Conservation (phyloP, 2,329 filamentous ascomycete genomes). For the Calonectria honghensis region DNA sequence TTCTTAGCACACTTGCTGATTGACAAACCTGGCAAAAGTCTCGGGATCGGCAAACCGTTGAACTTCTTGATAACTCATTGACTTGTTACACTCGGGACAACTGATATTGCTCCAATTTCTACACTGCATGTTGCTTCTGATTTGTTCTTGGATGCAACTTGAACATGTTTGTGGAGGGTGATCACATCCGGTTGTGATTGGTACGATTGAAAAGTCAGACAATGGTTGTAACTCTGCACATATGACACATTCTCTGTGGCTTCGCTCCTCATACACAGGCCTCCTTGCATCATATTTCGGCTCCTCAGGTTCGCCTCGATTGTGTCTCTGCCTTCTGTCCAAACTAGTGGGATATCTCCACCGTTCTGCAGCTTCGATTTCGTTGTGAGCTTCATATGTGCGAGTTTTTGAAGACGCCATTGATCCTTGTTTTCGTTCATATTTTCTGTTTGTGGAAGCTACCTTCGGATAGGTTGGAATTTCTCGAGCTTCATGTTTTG, state of each 20-base stretch:
- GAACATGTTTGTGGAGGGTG: slow-evolving; percentile 4
- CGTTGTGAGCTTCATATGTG: too few species aligned
- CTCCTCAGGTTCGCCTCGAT: background rate
- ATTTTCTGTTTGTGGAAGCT: too few species aligned
- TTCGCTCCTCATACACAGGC: background rate
- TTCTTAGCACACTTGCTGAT: too few species aligned
- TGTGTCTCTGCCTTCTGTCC: too few species aligned
- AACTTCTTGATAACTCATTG: slow-evolving; percentile 7
- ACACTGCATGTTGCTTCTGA: slow-evolving; percentile 13
- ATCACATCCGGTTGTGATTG: background rate
- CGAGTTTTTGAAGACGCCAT: background rate
- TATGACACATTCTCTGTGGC: slow-evolving; percentile 5
- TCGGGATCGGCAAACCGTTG: slow-evolving; percentile 8
- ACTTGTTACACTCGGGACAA: slow-evolving; percentile 7
- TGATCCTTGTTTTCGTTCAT: background rate
- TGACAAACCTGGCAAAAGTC: slow-evolving; percentile 17
- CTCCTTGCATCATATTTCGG: background rate
- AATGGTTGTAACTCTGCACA: background rate
- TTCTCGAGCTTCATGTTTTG: background rate
- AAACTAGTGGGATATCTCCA: too few species aligned
- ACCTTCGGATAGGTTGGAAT: background rate
- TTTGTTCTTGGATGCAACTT: background rate
- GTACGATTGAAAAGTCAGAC: background rate
- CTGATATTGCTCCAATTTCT: slow-evolving; percentile 4
- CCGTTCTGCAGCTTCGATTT: too few species aligned